phyloP scores from a whole-genome alignment of 257 asterid genomes.

The Parsonsia alboflavescens region DNA sequence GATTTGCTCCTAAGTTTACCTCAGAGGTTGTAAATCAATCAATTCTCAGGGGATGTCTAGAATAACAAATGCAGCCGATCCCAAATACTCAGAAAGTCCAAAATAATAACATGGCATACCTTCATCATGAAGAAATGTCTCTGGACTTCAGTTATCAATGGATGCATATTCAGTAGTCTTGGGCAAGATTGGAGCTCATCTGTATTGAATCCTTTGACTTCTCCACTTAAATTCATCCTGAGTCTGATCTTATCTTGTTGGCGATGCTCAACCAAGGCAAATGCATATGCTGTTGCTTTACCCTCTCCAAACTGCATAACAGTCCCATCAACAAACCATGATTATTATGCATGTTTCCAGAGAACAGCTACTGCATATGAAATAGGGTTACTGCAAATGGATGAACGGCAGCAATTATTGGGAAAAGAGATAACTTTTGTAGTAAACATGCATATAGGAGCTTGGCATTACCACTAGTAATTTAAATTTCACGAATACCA shows the following conservation, averaged over 20 bases:
- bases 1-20: neutral
- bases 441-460: neutral
- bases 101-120: conserved; percentile 33
- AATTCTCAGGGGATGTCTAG: neutral
- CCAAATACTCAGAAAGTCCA: neutral
- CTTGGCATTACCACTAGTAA: neutral
- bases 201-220: conserved; percentile 44
- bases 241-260: conserved; percentile 62
- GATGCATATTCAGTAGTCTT: conserved; percentile 58
- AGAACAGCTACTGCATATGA: neutral
- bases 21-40: neutral
- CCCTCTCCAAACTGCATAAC: conserved; percentile 58
- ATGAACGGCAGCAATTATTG: neutral
- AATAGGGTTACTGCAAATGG: neutral
- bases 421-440: neutral
- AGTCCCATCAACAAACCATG: neutral
- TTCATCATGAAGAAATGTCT: conserved; percentile 39
- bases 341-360: neutral
- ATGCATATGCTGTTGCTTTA: conserved; percentile 73
- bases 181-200: conserved; percentile 46
- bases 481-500: neutral
- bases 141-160: conserved; percentile 44
- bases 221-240: conserved; percentile 71
- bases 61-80: neutral
- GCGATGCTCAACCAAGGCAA: conserved; percentile 92